Evolutionary conservation across 2,329 filamentous ascomycete species (phyloP), one percentile per base, ranked within the genome.

Genomic region (Ophiocordyceps sinensis): DNA sequence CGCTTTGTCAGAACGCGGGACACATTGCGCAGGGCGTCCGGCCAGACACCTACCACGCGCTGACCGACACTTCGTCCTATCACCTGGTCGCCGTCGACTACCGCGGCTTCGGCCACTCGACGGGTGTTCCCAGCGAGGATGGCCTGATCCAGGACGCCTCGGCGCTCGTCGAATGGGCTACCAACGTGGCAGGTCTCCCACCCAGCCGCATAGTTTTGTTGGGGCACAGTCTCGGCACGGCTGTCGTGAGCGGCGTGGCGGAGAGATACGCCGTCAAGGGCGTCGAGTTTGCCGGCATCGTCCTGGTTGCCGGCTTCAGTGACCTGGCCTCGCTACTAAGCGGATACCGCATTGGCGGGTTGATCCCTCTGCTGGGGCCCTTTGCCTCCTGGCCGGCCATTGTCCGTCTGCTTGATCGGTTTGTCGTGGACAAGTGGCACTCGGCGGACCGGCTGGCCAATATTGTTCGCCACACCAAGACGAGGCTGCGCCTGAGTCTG

Each of bases 51-150:
- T 93, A 93, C 57, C 85, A 87, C 50, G 72, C 79, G 36, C 66
- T 94, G 35, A 77, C 86, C 4, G 75, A 82, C 40, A 77, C 79
- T 3, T 82, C 82, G 2, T 73, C 72, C 0, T 78, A 87, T 41
- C 88, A 95, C 55, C 74, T 94, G 36, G 67, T 95, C n/a, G 76
- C 85, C 32, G 78, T 94, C 51, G 87, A 94, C 65, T 95, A 95
- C 61, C 82, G 88, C 15, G 88, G 88, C 7, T 95, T 85, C 51
- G 88, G 87, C 1, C 71, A 75, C 32, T 91, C 84, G 9, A 85
- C 79, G 0, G 86, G 89, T n/a, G 64, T 62, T 4, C 89, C 89
- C 0, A 81, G 79, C 0, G 89, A 96, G 62, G 64, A 72, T 30
- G 89, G 89, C 0, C 64, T 96, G 8, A 84, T 94, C 42, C 75